Base-by-base conservation (phyloP, 306 rosid species). In the Cicer arietinum region DNA sequence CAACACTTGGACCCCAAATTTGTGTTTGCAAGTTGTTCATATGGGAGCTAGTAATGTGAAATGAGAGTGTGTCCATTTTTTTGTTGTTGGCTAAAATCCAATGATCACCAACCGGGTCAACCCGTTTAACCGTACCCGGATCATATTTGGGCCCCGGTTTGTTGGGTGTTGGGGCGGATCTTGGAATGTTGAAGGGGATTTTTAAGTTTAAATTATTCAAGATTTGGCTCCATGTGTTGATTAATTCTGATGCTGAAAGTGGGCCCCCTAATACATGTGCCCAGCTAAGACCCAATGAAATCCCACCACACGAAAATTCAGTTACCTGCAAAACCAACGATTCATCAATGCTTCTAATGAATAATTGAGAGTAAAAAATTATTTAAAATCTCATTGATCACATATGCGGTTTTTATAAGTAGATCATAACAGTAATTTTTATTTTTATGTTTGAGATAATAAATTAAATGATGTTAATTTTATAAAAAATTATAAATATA, bases 201-300 rank as follows among this genome's bases (percentile, higher is more conserved):
- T 57, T 51, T 17, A 70, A 57, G 41, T 1, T 51, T 66, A 74
- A 14, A 18, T 71, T 75, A 1, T 77, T 13, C 60, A 86, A 54
- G n/a, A 51, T 7, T 18, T 13, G 73, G 42, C 84, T 80, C 84
- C 82, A 85, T 8, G 59, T 25, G 22, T 82, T 91, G 30, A 88
- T 85, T 73, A 79, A 91, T 1, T 88, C 84, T 3, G 90, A 60
- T 62, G 91, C 85, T 8, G 89, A 73, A 73, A 80, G 65, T 1
- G 85, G 85, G 74, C 90, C 97, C 56, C 98, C 96, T 0, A 94
- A 60, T 16, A 88, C 44, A 77, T 91, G 96, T 40, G 97, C 89
- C 97, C 97, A 94, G 60, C 96, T 91, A 5, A 94, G 83, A 30
- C 96, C 97, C 75, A 94, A 6, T 64, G 98, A 84, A 0, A 87